Conservation (phyloP, 768 basidiomycete genomes). For the Lactarius quietus region DNA sequence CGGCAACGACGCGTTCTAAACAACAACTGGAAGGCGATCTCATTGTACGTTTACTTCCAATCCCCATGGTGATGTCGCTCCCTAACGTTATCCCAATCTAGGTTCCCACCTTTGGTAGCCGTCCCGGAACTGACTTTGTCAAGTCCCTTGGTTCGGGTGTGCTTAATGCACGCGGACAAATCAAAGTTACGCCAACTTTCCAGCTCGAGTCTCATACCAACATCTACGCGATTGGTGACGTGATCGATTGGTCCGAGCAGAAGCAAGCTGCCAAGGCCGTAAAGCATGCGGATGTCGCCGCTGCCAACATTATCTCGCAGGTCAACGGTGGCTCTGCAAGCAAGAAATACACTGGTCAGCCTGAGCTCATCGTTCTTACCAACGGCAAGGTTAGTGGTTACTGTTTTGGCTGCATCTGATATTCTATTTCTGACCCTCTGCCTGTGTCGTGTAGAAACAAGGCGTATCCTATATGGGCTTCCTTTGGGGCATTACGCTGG, state of each 20-base stretch:
- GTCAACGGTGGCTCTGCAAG: slow-evolving; percentile 37
- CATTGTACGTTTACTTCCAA: slow-evolving; percentile 43
- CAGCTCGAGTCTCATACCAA: slow-evolving; percentile 48
- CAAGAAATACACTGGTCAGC: slow-evolving; percentile 46
- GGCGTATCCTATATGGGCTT: slow-evolving; percentile 17
- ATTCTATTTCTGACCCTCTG: neutral
- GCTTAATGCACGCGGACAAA: slow-evolving; percentile 38
- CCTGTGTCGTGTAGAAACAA: neutral
- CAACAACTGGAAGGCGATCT: slow-evolving; percentile 51
- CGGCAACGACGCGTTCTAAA: slow-evolving; percentile 50
- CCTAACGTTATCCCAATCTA: slow-evolving; percentile 9
- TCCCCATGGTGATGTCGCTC: neutral
- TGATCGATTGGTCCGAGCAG: slow-evolving; percentile 60
- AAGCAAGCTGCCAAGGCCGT: slow-evolving; percentile 51
- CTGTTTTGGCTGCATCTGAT: neutral
- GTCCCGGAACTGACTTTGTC: slow-evolving; percentile 54
- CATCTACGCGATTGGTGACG: slow-evolving; percentile 65
- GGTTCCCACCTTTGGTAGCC: slow-evolving; percentile 34
- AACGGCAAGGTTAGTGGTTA: slow-evolving; percentile 23
- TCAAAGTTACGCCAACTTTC: slow-evolving; percentile 55
- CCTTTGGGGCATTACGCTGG: slow-evolving; percentile 22
- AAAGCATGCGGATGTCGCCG: slow-evolving; percentile 44
- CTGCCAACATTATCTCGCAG: slow-evolving; percentile 46
- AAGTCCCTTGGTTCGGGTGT: slow-evolving; percentile 40
- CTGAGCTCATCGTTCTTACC: slow-evolving; percentile 45